Conservation (phyloP, 2,329 filamentous ascomycete genomes). For the Thelonectria rubi region DNA sequence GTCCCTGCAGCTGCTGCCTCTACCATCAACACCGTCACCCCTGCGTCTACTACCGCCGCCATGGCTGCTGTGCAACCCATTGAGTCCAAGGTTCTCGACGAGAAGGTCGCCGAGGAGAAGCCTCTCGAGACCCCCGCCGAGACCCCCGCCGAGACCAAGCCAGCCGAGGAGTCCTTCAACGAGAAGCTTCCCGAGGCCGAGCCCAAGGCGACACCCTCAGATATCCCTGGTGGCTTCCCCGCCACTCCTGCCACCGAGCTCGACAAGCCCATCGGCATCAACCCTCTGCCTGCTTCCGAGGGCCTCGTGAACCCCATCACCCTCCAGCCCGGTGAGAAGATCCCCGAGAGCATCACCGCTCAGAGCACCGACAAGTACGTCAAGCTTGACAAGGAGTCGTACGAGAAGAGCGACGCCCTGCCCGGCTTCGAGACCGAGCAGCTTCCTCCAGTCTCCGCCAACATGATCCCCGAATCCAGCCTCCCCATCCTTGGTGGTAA, state of each 20-base stretch:
- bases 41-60: slow-evolving; percentile 75
- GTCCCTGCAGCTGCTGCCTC: slow-evolving; percentile 59
- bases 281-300: slow-evolving; percentile 69
- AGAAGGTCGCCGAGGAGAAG: slow-evolving; percentile 10
- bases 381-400: slow-evolving; percentile 83
- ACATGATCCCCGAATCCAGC: slow-evolving; percentile 83
- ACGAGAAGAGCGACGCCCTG: slow-evolving; percentile 79
- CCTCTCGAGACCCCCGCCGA: slow-evolving; percentile 2
- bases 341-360: slow-evolving; percentile 74
- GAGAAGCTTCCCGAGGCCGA: slow-evolving; percentile 28
- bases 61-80: slow-evolving; percentile 69
- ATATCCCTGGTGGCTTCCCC: slow-evolving; percentile 12
- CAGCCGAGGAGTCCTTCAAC: slow-evolving; percentile 24
- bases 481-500: slow-evolving; percentile 67
- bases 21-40: slow-evolving; percentile 72
- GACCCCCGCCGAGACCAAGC: slow-evolving; percentile 25
- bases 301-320: slow-evolving; percentile 81
- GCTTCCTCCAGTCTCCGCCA: slow-evolving; percentile 65
- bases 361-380: slow-evolving; percentile 78
- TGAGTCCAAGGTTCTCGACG: slow-evolving; percentile 47
- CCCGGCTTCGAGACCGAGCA: slow-evolving; percentile 60
- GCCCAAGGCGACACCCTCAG: slow-evolving; percentile 19
- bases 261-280: slow-evolving; percentile 64
- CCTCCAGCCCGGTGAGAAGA: slow-evolving; percentile 80
- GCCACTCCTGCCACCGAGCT: slow-evolving; percentile 68